Evolutionary conservation across 768 basidiomycete genomes (phyloP).

Genomic region (Kondoa malvinella): DNA sequence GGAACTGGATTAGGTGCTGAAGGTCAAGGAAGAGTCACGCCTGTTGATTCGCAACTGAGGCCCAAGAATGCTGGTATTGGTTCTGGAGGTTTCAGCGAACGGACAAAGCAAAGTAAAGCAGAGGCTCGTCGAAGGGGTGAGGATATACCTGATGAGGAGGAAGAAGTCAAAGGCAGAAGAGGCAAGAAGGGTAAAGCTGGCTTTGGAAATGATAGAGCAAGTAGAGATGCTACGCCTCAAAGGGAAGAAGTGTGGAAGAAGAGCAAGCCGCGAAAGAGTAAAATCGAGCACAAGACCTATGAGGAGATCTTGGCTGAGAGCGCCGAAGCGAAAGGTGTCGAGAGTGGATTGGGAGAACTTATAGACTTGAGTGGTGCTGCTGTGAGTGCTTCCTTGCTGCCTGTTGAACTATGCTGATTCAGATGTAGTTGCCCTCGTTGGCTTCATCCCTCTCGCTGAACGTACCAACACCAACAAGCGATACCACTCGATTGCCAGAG

Average conservation of each 20-base stretch:
- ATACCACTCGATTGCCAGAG: conserved; percentile 80
- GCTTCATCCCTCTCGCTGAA: conserved; percentile 47
- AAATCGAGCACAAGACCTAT: conserved; percentile 86
- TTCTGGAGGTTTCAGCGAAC: conserved; percentile 70
- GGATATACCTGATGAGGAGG: conserved; percentile 35
- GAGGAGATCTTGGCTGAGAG: conserved; percentile 70
- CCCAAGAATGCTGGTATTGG: conserved; percentile 72
- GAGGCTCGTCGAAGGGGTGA: conserved; percentile 53
- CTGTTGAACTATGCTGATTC: background rate
- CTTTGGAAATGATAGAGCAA: background rate
- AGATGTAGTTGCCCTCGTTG: conserved; percentile 76
- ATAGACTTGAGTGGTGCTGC: conserved; percentile 89
- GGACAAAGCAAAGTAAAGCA: conserved; percentile 62
- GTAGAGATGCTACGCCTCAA: conserved; percentile 24
- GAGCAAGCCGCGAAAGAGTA: conserved; percentile 65
- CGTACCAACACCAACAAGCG: conserved; percentile 52
- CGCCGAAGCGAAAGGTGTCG: conserved; percentile 47
- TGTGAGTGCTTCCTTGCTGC: conserved; percentile 38
- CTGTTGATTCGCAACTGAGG: conserved; percentile 66
- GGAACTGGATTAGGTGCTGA: conserved; percentile 57
- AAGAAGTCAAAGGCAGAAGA: conserved; percentile 51
- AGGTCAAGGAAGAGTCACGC: conserved; percentile 70
- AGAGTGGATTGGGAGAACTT: conserved; percentile 57
- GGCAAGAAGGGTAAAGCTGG: conserved; percentile 17
- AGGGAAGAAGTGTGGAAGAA: conserved; percentile 65